Evolutionary conservation across 2,329 filamentous ascomycete species (phyloP).

Genomic region (Tolypocladium sp.): DNA sequence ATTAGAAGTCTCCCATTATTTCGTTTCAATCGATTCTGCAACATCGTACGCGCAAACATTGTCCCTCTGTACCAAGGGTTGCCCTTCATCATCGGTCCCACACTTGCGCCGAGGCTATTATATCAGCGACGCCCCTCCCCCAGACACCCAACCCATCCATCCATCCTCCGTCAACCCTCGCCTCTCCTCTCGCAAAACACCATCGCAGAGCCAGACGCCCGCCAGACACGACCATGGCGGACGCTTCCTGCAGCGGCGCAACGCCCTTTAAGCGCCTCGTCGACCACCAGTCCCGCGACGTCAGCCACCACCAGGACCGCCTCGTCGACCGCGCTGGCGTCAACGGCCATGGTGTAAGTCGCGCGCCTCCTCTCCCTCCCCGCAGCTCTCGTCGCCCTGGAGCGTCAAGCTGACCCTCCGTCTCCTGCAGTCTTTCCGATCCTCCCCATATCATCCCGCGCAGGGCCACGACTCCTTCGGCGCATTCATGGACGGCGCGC

Average conservation of each 20-base stretch:
- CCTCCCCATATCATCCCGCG: slow-evolving; percentile 13
- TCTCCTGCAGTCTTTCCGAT: slow-evolving; percentile 22
- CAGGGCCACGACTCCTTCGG: slow-evolving; percentile 23
- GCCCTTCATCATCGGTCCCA: background rate
- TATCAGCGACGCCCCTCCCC: background rate
- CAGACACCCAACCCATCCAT: background rate
- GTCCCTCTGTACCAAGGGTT: background rate
- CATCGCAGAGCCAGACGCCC: background rate
- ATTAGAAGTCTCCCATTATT: background rate
- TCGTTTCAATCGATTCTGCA: background rate
- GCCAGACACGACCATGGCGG: slow-evolving; percentile 22
- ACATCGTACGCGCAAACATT: background rate
- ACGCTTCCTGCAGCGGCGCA: slow-evolving; percentile 30
- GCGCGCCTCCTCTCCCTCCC: background rate
- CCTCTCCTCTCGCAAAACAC: background rate
- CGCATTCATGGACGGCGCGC: slow-evolving; percentile 23
- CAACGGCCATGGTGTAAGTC: slow-evolving; percentile 20
- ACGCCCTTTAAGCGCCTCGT: slow-evolving; percentile 33
- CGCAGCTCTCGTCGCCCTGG: background rate
- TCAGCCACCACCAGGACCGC: slow-evolving; percentile 31
- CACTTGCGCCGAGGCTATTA: background rate
- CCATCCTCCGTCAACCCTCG: background rate
- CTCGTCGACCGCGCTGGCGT: slow-evolving; percentile 19
- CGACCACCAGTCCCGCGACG: slow-evolving; percentile 31
- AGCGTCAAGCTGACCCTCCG: slow-evolving; percentile 1